Conservation (phyloP, 257 asterid species). For the Nyctanthes arbortristis region DNA sequence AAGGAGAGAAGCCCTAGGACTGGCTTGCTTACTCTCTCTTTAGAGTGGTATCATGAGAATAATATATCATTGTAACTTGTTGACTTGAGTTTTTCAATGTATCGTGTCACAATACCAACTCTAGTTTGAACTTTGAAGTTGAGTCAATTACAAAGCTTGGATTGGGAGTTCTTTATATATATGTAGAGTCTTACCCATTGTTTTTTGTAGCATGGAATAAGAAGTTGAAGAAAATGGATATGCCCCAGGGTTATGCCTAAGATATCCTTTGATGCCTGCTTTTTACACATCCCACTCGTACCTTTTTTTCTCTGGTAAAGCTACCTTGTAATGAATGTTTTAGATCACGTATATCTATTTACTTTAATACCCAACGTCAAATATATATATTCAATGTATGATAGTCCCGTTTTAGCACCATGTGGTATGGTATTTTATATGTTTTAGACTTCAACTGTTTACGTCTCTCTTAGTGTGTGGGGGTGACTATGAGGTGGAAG, state of each 20-base stretch:
- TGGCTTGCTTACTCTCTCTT: conserved; percentile 20
- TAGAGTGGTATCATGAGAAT: background rate
- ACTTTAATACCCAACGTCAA: background rate
- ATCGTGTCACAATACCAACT: too few relatives aligned
- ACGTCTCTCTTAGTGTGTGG: background rate
- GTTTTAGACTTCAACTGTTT: background rate
- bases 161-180: background rate
- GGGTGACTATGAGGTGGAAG: background rate
- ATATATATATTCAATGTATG: background rate
- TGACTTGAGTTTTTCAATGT: background rate
- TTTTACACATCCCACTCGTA: conserved; percentile 8
- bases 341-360: background rate
- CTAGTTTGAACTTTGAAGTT: background rate
- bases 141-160: background rate
- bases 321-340: background rate
- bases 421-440: too few relatives aligned
- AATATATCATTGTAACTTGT: background rate
- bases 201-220: conserved; percentile 8
- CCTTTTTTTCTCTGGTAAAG: background rate
- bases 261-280: conserved; percentile 32
- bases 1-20: conserved; percentile 42
- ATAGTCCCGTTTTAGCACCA: too few relatives aligned
- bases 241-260: conserved; percentile 27
- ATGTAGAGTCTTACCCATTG: background rate
- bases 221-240: conserved; percentile 25